These are phyloP conservation scores for Mimosa bimucronata DNA, from an alignment of 306 rosid genomes.

Conservation along the genomic window DNA sequence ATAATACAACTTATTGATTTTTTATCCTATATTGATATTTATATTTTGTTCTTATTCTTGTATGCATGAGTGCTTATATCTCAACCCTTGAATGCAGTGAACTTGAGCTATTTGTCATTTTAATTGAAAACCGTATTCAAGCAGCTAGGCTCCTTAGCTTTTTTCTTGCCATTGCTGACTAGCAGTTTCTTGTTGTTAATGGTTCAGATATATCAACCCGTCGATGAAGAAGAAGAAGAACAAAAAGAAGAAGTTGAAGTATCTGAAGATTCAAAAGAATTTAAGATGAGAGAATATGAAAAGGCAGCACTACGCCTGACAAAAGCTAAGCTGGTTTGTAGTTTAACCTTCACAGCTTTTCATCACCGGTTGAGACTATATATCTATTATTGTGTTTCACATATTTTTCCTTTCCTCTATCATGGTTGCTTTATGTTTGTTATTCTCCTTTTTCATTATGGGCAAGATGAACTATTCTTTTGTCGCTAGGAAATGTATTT, in stretches of 20 bases:
- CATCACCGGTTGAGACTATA: constrained; percentile 1
- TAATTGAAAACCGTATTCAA: not conserved
- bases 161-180: constrained; percentile 28
- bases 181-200: constrained; percentile 19
- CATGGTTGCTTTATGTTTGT: not conserved
- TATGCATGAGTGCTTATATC: not conserved
- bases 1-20: not conserved
- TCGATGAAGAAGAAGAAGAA: constrained; percentile 32
- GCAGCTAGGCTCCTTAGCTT: constrained; percentile 8
- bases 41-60: not conserved
- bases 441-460: not conserved
- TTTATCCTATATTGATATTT: not conserved
- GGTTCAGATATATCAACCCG: constrained; percentile 68
- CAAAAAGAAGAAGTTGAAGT: constrained; percentile 52
- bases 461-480: constrained; percentile 4
- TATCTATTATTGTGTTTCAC: not conserved
- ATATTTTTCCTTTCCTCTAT: not conserved
- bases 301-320: constrained; percentile 72
- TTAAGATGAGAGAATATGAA: constrained; percentile 70
- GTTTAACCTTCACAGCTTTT: constrained; percentile 36
- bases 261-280: constrained; percentile 68
- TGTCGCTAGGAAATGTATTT: constrained; percentile 13
- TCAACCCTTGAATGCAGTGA: not conserved
- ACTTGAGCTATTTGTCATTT: not conserved
- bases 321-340: constrained; percentile 77